A percentile compares a stretch with the other conserved stretches of the same genome.
These are phyloP conservation scores for Aureobasidium sp. DNA, from an alignment of 2,329 filamentous ascomycete genomes.

Conservation along the genomic window DNA sequence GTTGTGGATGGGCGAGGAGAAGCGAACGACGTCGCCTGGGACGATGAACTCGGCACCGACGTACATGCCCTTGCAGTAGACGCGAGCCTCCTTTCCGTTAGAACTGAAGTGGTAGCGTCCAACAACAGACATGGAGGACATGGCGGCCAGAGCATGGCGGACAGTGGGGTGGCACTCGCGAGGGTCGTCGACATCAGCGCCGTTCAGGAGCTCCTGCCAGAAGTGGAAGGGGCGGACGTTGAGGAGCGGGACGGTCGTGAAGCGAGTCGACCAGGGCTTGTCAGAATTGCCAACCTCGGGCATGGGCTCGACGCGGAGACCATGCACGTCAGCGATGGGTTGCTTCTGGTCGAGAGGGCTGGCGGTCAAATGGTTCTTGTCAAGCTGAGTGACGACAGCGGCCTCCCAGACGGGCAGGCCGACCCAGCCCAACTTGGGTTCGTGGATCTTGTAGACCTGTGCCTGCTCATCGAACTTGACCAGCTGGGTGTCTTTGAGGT, in stretches of 20 bases:
- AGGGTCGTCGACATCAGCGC: slow-evolving; percentile 29
- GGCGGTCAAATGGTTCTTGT: slow-evolving; percentile 20
- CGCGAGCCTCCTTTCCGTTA: slow-evolving; percentile 46
- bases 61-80: slow-evolving; percentile 50
- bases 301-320: slow-evolving; percentile 52
- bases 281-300: slow-evolving; percentile 40
- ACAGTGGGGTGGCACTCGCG: slow-evolving; percentile 48
- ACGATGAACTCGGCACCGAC: slow-evolving; percentile 51
- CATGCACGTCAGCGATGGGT: slow-evolving; percentile 26
- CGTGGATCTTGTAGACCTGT: slow-evolving; percentile 26
- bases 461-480: slow-evolving; percentile 27
- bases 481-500: slow-evolving; percentile 25
- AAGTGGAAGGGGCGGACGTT: slow-evolving; percentile 49
- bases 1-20: slow-evolving; percentile 27
- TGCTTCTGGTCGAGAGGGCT: background rate
- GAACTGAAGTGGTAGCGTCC: slow-evolving; percentile 49
- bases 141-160: slow-evolving; percentile 45
- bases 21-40: slow-evolving; percentile 48
- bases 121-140: slow-evolving; percentile 47
- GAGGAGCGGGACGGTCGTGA: slow-evolving; percentile 49
- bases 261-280: slow-evolving; percentile 48
- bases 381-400: slow-evolving; percentile 48
- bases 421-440: slow-evolving; percentile 19
- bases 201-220: slow-evolving; percentile 45
- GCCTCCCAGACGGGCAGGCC: slow-evolving; percentile 49